Evolutionary conservation across 2,329 filamentous ascomycete species (phyloP), one percentile per base, ranked within the genome.

Genomic region (Phoma herbarum): DNA sequence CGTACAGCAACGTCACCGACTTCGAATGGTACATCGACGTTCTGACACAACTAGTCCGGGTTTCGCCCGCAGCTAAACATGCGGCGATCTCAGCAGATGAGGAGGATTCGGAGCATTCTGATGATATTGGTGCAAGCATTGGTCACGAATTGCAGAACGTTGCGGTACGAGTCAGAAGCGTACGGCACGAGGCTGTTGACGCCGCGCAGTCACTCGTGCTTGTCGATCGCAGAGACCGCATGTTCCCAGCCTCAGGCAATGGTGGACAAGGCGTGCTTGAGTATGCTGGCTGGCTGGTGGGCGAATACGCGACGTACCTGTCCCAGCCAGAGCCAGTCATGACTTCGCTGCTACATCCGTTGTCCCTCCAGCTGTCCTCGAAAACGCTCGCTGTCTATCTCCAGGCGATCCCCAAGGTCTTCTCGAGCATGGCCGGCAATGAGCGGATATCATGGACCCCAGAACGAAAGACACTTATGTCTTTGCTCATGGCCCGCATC

Each of bases 21-120:
- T 99, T 99, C 75, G 94, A 97, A 66, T 99, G 95, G 95, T 98
- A 98, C 75, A 90, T 98, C 65, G 91, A 95, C 65, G 87, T 97
- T 26, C 81, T 99, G 28, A 90, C 92, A 5, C 92, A 97, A 73
- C 84, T 99, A 14, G 87, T 97, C 39, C 88, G 89, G 43, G 80
- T 72, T 84, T 91, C 78, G 82, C 89, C 81, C 8, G 20, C 90
- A 81, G 74, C 78, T 1, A 76, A 74, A 57, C 41, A 63, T 20
- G 52, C 60, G 26, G 62, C 68, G 4, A 42, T 63, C 10, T 33
- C 61, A 44, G 71, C 72, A 41, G 71, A 72, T 20, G 70, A 73
- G 35, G 67, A 73, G 25, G 68, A 70, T 20, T 75, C 65, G 46
- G 67, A 67, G 23, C 67, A 66, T 41, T 57, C 42, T 25, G 66